Evolutionary conservation across 495 filamentous ascomycete species (phyloP), one percentile per base, ranked within the genome.

Genomic region (Tuber indicum): DNA sequence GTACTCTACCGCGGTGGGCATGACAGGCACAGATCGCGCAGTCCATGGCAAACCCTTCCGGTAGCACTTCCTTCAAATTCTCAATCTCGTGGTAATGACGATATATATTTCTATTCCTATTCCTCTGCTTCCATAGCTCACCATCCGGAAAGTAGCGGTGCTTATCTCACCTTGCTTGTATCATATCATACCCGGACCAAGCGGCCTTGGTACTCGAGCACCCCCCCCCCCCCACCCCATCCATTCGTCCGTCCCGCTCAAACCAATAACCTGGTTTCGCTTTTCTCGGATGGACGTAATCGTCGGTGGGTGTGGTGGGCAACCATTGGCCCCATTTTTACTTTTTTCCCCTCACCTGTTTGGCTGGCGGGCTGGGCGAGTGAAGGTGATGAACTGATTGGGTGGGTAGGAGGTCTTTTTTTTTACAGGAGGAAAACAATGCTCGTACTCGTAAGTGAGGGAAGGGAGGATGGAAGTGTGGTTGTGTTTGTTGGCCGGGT

Each of bases 251-350:
- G 52, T 62, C 52, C 58, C 26, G 26, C 58, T 66, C 58, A 5
- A 66, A 66, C 58, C 58, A 66, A 66, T 66, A 7, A 66, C 58
- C 26, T 66, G 58, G 58, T 66, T 66, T 36, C 26, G 58, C 58
- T 36, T 66, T 66, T 16, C 26, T 66, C 58, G 58, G 58, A 66
- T 62, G 52, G 52, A 16, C 52, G 32, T 16, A n/a, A 52, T 62
- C 2, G 52, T 32, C 12, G 26, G n/a, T 32, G 49, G 49, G 3
- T 62, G 52, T 32, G 52, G 52, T 62, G 52, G n/a, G 52, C 23
- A 26, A 4, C n/a, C n/a, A 14, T n/a, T 10, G n/a, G 52, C 52
- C 3, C 1, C 52, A 12, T 32, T 66, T 66, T 66, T 66, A 36
- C 58, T 66, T 66, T 66, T 66, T 36, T n/a, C 8, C 58, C 26